These are phyloP conservation scores for Gnomoniopsis sp. DNA, from an alignment of 2,329 filamentous ascomycete genomes.

Conservation along the genomic window DNA sequence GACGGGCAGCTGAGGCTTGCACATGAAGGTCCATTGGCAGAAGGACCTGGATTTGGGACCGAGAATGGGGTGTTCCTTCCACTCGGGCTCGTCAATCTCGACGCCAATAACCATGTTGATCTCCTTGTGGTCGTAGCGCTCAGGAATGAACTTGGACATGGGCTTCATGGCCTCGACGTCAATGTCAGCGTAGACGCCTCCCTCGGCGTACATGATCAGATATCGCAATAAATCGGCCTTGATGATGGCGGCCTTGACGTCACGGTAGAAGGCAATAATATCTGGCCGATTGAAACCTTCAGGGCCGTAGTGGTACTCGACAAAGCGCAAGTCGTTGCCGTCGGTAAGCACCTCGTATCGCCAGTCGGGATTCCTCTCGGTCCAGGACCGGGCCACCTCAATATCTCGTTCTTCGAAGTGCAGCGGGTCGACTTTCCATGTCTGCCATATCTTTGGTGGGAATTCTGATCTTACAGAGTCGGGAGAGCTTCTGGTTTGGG, in stretches of 20 bases:
- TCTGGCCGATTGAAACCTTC: conserved; percentile 64
- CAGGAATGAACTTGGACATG: conserved; percentile 53
- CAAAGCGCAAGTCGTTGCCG: conserved; percentile 62
- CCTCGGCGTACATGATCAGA: conserved; percentile 65
- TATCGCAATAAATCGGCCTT: conserved; percentile 65
- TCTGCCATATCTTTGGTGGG: conserved; percentile 72
- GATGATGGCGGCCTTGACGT: conserved; percentile 61
- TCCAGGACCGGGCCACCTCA: conserved; percentile 60
- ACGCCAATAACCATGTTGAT: conserved; percentile 68
- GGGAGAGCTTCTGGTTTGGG: conserved; percentile 37
- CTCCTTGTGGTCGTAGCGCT: conserved; percentile 60
- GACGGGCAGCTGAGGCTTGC: conserved; percentile 62
- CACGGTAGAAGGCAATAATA: conserved; percentile 59
- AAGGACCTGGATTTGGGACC: conserved; percentile 68
- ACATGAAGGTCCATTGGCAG: conserved; percentile 74
- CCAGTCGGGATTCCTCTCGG: conserved; percentile 61
- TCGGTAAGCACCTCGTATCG: conserved; percentile 70
- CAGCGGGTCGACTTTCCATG: conserved; percentile 69
- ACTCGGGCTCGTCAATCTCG: conserved; percentile 68
- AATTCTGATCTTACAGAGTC: conserved; percentile 59
- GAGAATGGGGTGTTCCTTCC: conserved; percentile 61
- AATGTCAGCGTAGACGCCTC: conserved; percentile 48
- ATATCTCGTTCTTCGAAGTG: conserved; percentile 63
- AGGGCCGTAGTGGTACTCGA: conserved; percentile 65
- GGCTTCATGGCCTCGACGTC: conserved; percentile 40